Conservation (phyloP, 495 filamentous ascomycete species). For the Tuber magnatum region DNA sequence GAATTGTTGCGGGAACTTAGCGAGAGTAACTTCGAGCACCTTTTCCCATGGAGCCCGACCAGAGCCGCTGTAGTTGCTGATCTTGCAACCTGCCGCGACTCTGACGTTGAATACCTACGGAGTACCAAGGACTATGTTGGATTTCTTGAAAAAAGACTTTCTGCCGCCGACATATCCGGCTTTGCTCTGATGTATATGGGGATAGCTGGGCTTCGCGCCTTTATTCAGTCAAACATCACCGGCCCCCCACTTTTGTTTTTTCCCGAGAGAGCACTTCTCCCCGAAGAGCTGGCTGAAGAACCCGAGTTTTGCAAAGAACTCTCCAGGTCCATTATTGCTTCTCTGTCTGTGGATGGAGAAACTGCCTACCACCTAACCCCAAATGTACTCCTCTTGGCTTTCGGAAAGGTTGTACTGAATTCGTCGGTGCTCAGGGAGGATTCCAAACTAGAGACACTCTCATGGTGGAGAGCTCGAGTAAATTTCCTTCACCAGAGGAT, state of each 20-base stretch:
- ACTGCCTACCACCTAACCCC: conserved; percentile 78
- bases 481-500: conserved; percentile 85
- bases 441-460: conserved; percentile 27
- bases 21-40: conserved; percentile 22
- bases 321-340: conserved; percentile 43
- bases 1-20: conserved; percentile 8
- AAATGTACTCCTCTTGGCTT: conserved; percentile 68
- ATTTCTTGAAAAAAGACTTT: conserved; percentile 17
- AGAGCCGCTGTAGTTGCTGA: conserved; percentile 15
- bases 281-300: conserved; percentile 41
- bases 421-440: conserved; percentile 34
- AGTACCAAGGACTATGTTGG: conserved; percentile 22
- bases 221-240: conserved; percentile 86
- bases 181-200: conserved; percentile 46
- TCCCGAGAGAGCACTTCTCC: conserved; percentile 52
- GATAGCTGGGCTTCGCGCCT: conserved; percentile 67
- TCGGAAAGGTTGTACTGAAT: conserved; percentile 64
- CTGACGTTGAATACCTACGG: conserved; percentile 13
- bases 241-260: conserved; percentile 65
- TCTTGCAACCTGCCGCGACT: conserved; percentile 8
- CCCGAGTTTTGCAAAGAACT: conserved; percentile 35
- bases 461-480: conserved; percentile 57
- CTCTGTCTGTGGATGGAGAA: conserved; percentile 74
- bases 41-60: conserved; percentile 14
- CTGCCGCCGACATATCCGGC: neutral